Percentiles rank a stretch among this genome's conserved stretches.
phyloP scores from a whole-genome alignment of 2,329 filamentous ascomycete species.

The Colletotrichum phormii region DNA sequence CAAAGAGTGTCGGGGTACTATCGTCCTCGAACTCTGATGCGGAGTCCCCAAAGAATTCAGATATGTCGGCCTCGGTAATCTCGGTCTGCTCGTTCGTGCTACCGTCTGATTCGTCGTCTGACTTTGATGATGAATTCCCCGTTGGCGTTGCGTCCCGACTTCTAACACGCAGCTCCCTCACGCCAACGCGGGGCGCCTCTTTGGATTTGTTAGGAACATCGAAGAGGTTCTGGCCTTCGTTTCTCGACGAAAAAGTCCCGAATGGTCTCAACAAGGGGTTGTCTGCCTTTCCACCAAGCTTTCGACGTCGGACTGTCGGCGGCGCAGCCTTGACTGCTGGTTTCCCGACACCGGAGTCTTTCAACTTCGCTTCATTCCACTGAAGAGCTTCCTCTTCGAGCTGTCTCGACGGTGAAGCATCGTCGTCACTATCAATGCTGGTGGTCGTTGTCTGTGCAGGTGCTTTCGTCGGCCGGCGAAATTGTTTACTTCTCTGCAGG shows the following conservation, averaged over 20 bases:
- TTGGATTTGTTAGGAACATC: background rate
- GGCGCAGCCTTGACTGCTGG: background rate
- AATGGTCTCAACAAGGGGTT: constrained; percentile 21
- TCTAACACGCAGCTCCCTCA: background rate
- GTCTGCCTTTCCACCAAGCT: constrained; percentile 19
- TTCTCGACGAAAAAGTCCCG: background rate
- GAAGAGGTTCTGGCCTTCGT: constrained; percentile 1
- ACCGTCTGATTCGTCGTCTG: constrained; percentile 2
- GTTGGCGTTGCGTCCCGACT: background rate
- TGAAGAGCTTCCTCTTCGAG: background rate
- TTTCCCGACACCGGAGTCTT: background rate
- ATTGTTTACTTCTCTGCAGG: constrained; percentile 33
- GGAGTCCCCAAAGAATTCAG: constrained; percentile 26
- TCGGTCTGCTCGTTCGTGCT: constrained; percentile 22
- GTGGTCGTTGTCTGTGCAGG: constrained; percentile 19
- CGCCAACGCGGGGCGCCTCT: background rate
- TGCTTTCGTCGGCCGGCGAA: background rate
- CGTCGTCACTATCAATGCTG: background rate
- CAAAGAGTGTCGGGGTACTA: background rate
- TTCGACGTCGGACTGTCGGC: constrained; percentile 22
- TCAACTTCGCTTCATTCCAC: background rate
- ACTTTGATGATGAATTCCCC: background rate
- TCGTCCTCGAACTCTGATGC: constrained; percentile 18
- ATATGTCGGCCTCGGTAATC: constrained; percentile 33
- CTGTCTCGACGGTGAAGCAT: background rate